Conservation (phyloP, 2,329 filamentous ascomycete species). For the Cordyceps militaris region DNA sequence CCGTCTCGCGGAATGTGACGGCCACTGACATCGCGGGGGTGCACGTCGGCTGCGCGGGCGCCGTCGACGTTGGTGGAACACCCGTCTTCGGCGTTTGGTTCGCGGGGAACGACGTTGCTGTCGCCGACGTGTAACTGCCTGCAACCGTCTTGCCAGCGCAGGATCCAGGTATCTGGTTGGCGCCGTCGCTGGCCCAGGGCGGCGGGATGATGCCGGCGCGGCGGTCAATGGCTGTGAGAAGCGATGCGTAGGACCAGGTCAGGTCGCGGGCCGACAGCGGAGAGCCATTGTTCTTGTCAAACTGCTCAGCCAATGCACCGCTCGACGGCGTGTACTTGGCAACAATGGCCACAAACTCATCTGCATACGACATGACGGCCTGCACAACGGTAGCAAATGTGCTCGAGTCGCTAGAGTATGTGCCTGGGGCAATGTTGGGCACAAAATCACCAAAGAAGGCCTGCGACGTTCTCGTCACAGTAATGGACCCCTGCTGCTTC, state of each 20-base stretch:
- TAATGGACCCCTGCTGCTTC: slow-evolving; percentile 55
- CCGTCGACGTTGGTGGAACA: slow-evolving; percentile 17
- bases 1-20: slow-evolving; percentile 56
- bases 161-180: slow-evolving; percentile 39
- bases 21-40: slow-evolving; percentile 38
- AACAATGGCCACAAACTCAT: slow-evolving; percentile 55
- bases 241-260: slow-evolving; percentile 68
- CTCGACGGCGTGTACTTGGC: slow-evolving; percentile 53
- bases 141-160: slow-evolving; percentile 41
- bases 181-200: slow-evolving; percentile 45
- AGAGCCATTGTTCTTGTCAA: slow-evolving; percentile 42
- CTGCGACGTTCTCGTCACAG: slow-evolving; percentile 57
- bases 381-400: slow-evolving; percentile 49
- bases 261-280: slow-evolving; percentile 59
- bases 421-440: slow-evolving; percentile 51
- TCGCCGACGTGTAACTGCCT: slow-evolving; percentile 46
- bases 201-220: slow-evolving; percentile 48
- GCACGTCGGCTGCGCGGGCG: slow-evolving; percentile 24
- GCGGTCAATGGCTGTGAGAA: slow-evolving; percentile 55
- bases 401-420: slow-evolving; percentile 43
- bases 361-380: slow-evolving; percentile 51
- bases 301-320: slow-evolving; percentile 64
- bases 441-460: slow-evolving; percentile 65
- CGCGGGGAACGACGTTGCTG: slow-evolving; percentile 41
- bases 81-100: slow-evolving; percentile 38